These are phyloP conservation scores for Butyriboletus loyo DNA, from an alignment of 768 basidiomycete genomes.

Conservation along the genomic window DNA sequence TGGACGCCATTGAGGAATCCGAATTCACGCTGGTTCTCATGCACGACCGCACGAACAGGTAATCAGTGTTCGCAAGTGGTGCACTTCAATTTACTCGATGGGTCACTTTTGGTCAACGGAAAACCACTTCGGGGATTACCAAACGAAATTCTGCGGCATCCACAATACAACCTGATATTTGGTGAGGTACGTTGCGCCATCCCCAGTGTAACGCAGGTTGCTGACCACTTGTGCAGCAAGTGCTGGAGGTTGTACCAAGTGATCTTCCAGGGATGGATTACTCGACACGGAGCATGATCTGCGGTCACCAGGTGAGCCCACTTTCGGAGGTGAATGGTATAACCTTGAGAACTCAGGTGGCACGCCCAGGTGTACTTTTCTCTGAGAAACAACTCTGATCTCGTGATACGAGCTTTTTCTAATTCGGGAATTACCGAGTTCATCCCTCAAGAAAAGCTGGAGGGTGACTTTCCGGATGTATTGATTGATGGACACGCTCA, in stretches of 20 bases:
- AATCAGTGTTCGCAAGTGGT: conserved; percentile 20
- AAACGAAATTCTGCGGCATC: conserved; percentile 12
- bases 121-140: conserved; percentile 25
- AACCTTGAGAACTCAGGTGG: neutral
- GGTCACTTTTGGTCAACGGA: conserved; percentile 28
- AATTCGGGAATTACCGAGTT: conserved; percentile 7
- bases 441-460: conserved; percentile 18
- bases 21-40: conserved; percentile 24
- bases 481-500: conserved; percentile 21
- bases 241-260: conserved; percentile 19
- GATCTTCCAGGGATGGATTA: conserved; percentile 29
- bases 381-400: conserved; percentile 7
- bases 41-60: conserved; percentile 10
- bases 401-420: conserved; percentile 17
- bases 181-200: conserved; percentile 12
- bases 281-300: conserved; percentile 16
- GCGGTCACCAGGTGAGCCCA: conserved; percentile 16
- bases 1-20: conserved; percentile 15
- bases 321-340: neutral
- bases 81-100: conserved; percentile 23
- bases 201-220: neutral
- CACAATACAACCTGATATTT: conserved; percentile 21
- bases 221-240: conserved; percentile 14
- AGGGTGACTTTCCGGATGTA: conserved; percentile 18
- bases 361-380: conserved; percentile 24